These are phyloP conservation scores for Malassezia psittaci DNA, from an alignment of 1,284 basidiomycete genomes.

Conservation along the genomic window DNA sequence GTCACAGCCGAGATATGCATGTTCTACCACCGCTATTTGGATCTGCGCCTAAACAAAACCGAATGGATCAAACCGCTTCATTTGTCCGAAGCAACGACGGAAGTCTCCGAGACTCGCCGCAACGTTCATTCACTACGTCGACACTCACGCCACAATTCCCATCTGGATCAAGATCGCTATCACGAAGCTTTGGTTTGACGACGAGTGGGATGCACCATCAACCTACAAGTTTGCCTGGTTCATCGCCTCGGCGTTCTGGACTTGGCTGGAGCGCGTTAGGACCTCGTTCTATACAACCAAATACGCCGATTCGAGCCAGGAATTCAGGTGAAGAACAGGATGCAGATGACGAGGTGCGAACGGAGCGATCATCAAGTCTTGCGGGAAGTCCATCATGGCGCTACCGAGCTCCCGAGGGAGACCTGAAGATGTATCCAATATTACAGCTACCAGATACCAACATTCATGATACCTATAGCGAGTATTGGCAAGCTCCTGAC, in stretches of 20 bases:
- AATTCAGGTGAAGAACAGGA: not conserved
- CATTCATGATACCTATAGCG: constrained; percentile 14
- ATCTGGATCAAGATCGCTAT: too few species aligned
- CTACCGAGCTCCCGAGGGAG: not conserved
- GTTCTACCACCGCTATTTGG: constrained; percentile 10
- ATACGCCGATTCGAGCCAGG: not conserved
- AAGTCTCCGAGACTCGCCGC: too few species aligned
- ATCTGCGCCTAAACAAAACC: not conserved
- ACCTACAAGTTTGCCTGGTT: not conserved
- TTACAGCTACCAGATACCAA: constrained; percentile 12
- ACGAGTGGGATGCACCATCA: not conserved
- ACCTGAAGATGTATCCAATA: constrained; percentile 15
- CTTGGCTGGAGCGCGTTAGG: constrained; percentile 18
- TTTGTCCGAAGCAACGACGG: too few species aligned
- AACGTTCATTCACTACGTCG: too few species aligned
- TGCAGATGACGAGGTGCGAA: not conserved
- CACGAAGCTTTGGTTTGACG: not conserved
- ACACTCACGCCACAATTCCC: too few species aligned
- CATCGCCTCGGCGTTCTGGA: constrained; percentile 13
- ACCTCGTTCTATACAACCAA: not conserved
- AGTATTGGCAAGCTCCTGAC: constrained; percentile 5
- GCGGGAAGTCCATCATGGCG: not conserved
- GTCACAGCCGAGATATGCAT: not conserved
- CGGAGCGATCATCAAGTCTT: not conserved
- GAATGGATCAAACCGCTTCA: too few species aligned